phyloP scores from a whole-genome alignment of 768 basidiomycete species.

The Kwoniella dendrophila region DNA sequence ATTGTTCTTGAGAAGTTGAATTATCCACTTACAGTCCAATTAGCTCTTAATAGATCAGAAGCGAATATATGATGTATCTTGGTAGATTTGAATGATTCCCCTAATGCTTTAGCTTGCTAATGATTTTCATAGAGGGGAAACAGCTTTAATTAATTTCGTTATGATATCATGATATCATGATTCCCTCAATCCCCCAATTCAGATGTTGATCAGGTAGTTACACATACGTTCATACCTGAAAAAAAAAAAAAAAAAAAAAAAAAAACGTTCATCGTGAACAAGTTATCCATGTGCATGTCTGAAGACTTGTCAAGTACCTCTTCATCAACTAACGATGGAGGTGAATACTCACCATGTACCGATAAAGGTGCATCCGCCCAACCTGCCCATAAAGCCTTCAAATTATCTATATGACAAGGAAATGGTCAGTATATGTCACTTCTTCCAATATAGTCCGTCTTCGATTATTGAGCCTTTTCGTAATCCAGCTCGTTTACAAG shows the following conservation, averaged over 20 bases:
- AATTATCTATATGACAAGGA: slow-evolving; percentile 40
- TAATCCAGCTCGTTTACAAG: too few species aligned
- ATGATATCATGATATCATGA: neutral
- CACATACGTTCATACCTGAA: too few species aligned
- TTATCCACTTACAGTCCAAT: slow-evolving; percentile 54
- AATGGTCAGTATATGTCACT: neutral
- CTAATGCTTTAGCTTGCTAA: slow-evolving; percentile 57
- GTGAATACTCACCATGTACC: slow-evolving; percentile 49
- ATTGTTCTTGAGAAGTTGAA: slow-evolving; percentile 7
- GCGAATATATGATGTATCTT: slow-evolving; percentile 54
- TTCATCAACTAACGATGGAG: too few species aligned
- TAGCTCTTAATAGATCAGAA: slow-evolving; percentile 56
- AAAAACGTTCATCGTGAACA: neutral
- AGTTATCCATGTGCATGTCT: neutral
- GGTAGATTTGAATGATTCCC: slow-evolving; percentile 40
- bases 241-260: too few species aligned
- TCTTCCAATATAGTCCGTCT: too few species aligned
- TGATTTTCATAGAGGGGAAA: neutral
- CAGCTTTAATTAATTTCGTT: neutral
- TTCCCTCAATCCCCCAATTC: too few species aligned
- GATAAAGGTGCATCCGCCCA: slow-evolving; percentile 56
- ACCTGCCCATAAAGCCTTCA: slow-evolving; percentile 53
- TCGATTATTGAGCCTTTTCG: too few species aligned
- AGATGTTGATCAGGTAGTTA: too few species aligned
- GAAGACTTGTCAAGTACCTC: neutral